Evolutionary conservation across 2,329 filamentous ascomycete species (phyloP).

Genomic region (Didymella sp.): DNA sequence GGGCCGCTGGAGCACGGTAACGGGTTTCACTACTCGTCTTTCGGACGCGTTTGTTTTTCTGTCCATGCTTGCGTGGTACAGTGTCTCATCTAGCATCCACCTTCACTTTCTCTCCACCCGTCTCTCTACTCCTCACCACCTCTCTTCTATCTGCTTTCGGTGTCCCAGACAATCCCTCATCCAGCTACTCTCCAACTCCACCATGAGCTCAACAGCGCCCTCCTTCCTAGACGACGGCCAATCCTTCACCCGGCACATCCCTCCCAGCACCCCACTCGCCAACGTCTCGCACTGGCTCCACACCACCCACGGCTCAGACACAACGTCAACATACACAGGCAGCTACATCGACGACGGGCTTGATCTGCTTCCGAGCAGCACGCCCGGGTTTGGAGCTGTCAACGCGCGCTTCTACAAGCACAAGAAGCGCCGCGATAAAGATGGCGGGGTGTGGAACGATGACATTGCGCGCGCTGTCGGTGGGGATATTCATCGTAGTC

Average conservation of each 20-base stretch:
- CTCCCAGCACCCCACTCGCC: conserved; percentile 4
- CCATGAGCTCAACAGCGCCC: conserved; percentile 26
- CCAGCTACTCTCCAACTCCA: not conserved
- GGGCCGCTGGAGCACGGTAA: not conserved
- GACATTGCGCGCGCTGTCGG: conserved; percentile 31
- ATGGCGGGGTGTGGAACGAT: conserved; percentile 24
- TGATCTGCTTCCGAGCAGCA: conserved; percentile 24
- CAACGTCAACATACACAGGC: conserved; percentile 28
- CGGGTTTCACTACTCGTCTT: not conserved
- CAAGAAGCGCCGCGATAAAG: conserved; percentile 8
- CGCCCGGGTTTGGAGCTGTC: conserved; percentile 27
- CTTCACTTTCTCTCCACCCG: not conserved
- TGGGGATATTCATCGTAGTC: conserved; percentile 31
- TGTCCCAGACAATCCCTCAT: not conserved
- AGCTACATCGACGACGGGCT: conserved; percentile 42
- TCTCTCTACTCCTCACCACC: not conserved
- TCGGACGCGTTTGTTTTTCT: not conserved
- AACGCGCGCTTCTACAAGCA: conserved; percentile 27
- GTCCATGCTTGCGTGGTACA: not conserved
- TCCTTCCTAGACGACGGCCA: conserved; percentile 38
- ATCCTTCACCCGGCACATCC: conserved; percentile 27
- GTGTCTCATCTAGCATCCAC: not conserved
- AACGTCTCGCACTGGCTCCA: conserved; percentile 25
- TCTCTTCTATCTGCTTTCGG: not conserved
- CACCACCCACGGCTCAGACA: conserved; percentile 1